These are phyloP conservation scores for Zygotorulaspora mrakii DNA, from an alignment of 1,139 yeast species.

Conservation along the genomic window DNA sequence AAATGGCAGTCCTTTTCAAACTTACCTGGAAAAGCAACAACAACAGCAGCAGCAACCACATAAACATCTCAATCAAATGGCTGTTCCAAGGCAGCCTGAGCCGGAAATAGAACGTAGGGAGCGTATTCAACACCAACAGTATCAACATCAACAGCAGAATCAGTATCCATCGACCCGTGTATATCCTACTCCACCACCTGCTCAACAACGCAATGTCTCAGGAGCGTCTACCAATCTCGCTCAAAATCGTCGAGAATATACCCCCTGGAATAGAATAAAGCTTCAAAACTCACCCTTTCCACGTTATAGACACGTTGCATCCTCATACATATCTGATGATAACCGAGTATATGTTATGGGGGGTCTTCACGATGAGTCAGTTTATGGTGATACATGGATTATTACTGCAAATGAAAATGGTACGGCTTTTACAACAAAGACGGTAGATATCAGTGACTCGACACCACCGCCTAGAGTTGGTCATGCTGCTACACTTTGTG, in stretches of 20 bases:
- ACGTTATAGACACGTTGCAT: conserved; percentile 88
- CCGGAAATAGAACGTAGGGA: conserved; percentile 9
- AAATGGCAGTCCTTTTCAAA: conserved; percentile 8
- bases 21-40: conserved; percentile 9
- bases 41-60: conserved; percentile 6
- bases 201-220: conserved; percentile 32
- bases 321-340: conserved; percentile 68
- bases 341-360: conserved; percentile 90
- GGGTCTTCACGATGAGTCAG: conserved; percentile 87
- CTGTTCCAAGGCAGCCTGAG: background rate
- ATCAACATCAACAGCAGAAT: conserved; percentile 8
- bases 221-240: conserved; percentile 29
- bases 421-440: conserved; percentile 49
- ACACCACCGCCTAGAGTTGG: conserved; percentile 97
- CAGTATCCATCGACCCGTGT: conserved; percentile 17
- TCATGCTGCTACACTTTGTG: conserved; percentile 87
- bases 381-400: conserved; percentile 93
- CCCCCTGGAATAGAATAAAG: conserved; percentile 76
- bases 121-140: conserved; percentile 5
- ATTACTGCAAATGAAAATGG: conserved; percentile 48
- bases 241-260: conserved; percentile 23
- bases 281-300: conserved; percentile 85
- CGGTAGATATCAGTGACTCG: conserved; percentile 62
- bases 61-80: background rate
- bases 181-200: conserved; percentile 31